Base-by-base conservation (phyloP, 139 green algal genomes). In the Coelastrella sp. region DNA sequence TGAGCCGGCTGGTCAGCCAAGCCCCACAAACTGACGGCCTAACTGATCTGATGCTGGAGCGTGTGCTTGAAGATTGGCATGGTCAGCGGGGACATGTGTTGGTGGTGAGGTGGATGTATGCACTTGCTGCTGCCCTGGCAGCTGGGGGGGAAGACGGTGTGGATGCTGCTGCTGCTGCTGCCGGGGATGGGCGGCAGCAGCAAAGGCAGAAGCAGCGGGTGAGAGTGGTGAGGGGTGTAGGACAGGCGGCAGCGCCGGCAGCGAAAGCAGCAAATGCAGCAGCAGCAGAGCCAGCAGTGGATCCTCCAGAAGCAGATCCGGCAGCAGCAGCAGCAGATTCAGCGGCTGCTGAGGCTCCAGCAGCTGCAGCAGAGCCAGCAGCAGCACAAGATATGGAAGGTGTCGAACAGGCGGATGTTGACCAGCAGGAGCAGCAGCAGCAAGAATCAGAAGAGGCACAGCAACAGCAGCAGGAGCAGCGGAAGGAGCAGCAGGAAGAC, bases 51-150 rank as follows among this genome's bases (percentile, higher is more conserved):
- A 23, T 96, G 80, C 91, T 96, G 79, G 10, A 86, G 23, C 65
- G 94, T 75, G 59, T 90, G 22, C 68, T 96, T 22, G 87, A 19
- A 8, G 80, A 90, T 65, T 94, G 90, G 56, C 83, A 92, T 47
- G 57, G 22, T 5, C 56, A 85, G 5, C 73, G 91, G 7, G 89
- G 94, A 3, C 85, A 92, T 19, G 81, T 92, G 73, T 84, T 94
- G 57, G 88, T 86, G 22, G n/a, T 96, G 73, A 57, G 84, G 14
- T 95, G 93, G 92, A 89, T 96, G n/a, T 91, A 93, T 85, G 83
- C 90, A 10, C 83, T 95, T 7, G 86, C 75, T 20, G 89, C 22
- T n/a, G 91, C 47, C 17, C 22, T 73, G 87, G 75, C 32, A 22
- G 82, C 47, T 11, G 23, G 59, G n/a, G 73, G 73, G 11, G 86